These are phyloP conservation scores for Plasmodium billcollinsi DNA, from an alignment of 169 alveolate genomes.

Conservation along the genomic window DNA sequence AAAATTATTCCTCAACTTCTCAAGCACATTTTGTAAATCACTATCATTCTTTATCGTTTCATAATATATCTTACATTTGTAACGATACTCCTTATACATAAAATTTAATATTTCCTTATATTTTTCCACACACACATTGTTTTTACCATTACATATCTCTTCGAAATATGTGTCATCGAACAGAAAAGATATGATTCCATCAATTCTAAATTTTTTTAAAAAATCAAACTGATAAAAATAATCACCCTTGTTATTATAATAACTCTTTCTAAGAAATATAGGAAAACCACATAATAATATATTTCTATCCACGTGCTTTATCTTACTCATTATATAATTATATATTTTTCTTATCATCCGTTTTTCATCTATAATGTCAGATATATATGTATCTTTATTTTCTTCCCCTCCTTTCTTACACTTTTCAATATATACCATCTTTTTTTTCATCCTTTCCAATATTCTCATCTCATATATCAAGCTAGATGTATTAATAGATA, in stretches of 20 bases:
- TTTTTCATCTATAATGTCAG: not conserved
- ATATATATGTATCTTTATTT: no score
- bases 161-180: conserved; percentile 23
- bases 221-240: conserved; percentile 64
- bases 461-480: conserved; percentile 21
- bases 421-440: not conserved
- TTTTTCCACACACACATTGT: conserved; percentile 7
- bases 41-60: not conserved
- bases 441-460: conserved; percentile 34
- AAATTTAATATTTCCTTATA: conserved; percentile 15
- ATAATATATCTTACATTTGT: conserved; percentile 26
- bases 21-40: conserved; percentile 13
- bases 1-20: no score
- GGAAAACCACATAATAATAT: conserved; percentile 69
- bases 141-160: not conserved
- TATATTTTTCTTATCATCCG: conserved; percentile 3
- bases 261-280: conserved; percentile 16
- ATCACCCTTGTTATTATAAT: conserved; percentile 18
- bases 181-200: conserved; percentile 32
- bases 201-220: conserved; percentile 32
- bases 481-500: conserved; percentile 27
- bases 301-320: conserved; percentile 37
- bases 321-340: conserved; percentile 13
- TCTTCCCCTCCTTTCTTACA: not conserved
- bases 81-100: conserved; percentile 27